Conservation (phyloP, 805 yeast species). For the Maudiozyma serrabonitensis region DNA sequence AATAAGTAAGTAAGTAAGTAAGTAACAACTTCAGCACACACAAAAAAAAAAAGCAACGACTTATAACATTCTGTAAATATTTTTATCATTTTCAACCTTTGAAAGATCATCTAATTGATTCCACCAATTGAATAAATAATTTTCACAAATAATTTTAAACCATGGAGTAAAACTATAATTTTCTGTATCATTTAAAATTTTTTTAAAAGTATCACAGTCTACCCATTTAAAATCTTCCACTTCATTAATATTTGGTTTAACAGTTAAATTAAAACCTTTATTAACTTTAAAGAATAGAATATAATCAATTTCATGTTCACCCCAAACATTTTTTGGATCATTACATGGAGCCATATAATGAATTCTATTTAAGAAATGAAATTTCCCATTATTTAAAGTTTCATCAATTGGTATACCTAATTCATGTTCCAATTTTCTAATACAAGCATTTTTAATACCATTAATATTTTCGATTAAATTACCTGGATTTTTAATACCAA, state of each 20-base stretch:
- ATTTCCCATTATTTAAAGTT: constrained; percentile 52
- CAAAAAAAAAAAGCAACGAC: too few species aligned
- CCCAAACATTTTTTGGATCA: constrained; percentile 56
- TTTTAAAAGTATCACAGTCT: constrained; percentile 50
- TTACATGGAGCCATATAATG: constrained; percentile 85
- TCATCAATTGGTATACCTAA: constrained; percentile 61
- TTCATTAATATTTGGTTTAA: constrained; percentile 66
- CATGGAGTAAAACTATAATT: constrained; percentile 85
- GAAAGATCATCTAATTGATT: constrained; percentile 51
- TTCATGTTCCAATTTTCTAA: constrained; percentile 87
- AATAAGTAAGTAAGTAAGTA: background rate
- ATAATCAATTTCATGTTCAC: constrained; percentile 96
- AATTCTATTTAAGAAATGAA: constrained; percentile 82
- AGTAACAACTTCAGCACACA: too few species aligned
- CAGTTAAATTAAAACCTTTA: constrained; percentile 35
- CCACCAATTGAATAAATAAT: constrained; percentile 94
- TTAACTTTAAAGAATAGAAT: constrained; percentile 65
- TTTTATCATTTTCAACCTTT: constrained; percentile 34
- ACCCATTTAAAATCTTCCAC: constrained; percentile 78
- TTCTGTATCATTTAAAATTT: constrained; percentile 58
- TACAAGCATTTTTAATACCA: constrained; percentile 85
- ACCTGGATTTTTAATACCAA: constrained; percentile 40
- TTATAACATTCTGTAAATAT: constrained; percentile 30
- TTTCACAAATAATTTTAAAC: constrained; percentile 93
- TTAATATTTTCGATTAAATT: constrained; percentile 48